Evolutionary conservation across 805 yeast species (phyloP).

Genomic region (Lachancea kluyveri): DNA sequence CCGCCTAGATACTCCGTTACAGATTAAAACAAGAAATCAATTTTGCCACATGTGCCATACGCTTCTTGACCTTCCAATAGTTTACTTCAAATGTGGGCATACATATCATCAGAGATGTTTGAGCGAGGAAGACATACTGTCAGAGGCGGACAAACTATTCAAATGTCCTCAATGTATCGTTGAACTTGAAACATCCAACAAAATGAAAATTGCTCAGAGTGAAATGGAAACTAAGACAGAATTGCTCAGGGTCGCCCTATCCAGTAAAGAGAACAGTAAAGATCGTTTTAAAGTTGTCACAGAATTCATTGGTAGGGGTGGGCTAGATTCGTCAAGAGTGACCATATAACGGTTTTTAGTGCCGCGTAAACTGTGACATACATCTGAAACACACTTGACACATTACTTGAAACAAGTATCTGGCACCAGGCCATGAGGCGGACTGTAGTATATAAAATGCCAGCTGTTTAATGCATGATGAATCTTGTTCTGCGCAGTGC

Average conservation of each 20-base stretch:
- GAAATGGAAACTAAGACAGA: constrained; percentile 58
- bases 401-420: constrained; percentile 1
- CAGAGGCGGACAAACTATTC: constrained; percentile 17
- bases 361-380: constrained; percentile 1
- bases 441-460: too few species aligned
- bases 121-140: constrained; percentile 29
- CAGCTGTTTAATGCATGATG: too few species aligned
- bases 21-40: constrained; percentile 44
- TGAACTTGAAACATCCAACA: constrained; percentile 61
- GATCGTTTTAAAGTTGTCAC: constrained; percentile 71
- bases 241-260: constrained; percentile 51
- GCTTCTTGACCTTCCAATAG: constrained; percentile 67
- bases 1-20: constrained; percentile 34
- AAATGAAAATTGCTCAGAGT: constrained; percentile 52
- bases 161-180: constrained; percentile 73
- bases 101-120: constrained; percentile 81
- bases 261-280: constrained; percentile 37
- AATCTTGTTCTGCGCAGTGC: too few species aligned
- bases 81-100: constrained; percentile 82
- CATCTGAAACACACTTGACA: constrained; percentile 13
- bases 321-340: constrained; percentile 51
- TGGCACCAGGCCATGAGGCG: too few species aligned
- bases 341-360: too few species aligned
- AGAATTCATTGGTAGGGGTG: constrained; percentile 86
- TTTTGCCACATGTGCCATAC: constrained; percentile 61